Evolutionary conservation across 2,329 filamentous ascomycete species (phyloP), one percentile per base, ranked within the genome.

Genomic region (Ceratocystis huliohia): DNA sequence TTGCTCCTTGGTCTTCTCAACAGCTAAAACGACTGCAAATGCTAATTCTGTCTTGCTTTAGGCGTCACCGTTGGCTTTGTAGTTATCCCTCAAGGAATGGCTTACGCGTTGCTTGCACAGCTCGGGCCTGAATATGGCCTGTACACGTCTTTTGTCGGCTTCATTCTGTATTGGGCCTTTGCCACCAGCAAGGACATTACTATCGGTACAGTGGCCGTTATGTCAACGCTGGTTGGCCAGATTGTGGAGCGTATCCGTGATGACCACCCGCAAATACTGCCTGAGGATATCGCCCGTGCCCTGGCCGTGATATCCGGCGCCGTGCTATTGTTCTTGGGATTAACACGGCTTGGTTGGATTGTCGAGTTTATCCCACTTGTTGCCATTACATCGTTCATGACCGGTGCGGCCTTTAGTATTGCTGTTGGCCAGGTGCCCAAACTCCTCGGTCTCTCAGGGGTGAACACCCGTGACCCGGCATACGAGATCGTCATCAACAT

Each of bases 161-260:
- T 96, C 17, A 75, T 96, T 69, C 81, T 96, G 69, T 99, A 99
- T 77, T 97, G 93, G 93, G 88, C 96, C 73, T 97, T 97, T 73
- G 94, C 92, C 41, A 99, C 94, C 0, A 96, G 92, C 15, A 99
- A 97, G 74, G 93, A 99, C 75, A 97, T 99, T 73, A 96, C 93
- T 8, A 97, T 97, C 66, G 93, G 93, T 17, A 88, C 80, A 13
- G 79, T 81, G 20, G 79, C 79, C 25, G 79, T 81, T 71, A 80
- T 81, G 79, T 81, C 80, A 22, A 78, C 79, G 61, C 76, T 82
- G 28, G 80, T 80, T 1, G 80, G 80, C 22, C 78, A 79, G 69
- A 77, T 82, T 53, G 77, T 82, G 15, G 71, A 74, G 44, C 73
- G 73, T 56, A 77, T 77, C 68, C 73, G 72, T 7, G 74, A 74